Percentiles rank a stretch among this genome's conserved stretches.
phyloP scores from a whole-genome alignment of 2,329 filamentous ascomycete genomes.

The Penicillium sp. region DNA sequence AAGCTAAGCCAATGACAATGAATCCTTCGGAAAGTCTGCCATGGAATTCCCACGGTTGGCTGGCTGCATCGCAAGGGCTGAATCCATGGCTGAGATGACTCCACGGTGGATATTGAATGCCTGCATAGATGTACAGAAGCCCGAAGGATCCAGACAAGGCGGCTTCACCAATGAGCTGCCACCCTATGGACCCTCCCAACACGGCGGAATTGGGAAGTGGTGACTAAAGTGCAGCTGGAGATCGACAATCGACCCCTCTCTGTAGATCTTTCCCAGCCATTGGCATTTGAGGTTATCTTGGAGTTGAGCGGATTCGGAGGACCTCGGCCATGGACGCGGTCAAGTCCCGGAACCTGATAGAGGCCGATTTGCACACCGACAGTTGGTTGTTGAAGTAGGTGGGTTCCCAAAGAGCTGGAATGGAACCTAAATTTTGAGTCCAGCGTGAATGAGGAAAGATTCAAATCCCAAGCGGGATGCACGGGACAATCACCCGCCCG shows the following conservation, averaged over 20 bases:
- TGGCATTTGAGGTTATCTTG: neutral
- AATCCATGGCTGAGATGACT: conserved; percentile 5
- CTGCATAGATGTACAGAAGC: neutral
- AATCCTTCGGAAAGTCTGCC: neutral
- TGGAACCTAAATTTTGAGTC: neutral
- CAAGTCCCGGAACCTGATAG: neutral
- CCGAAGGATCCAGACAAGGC: neutral
- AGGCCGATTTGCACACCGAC: neutral
- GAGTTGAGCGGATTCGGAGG: neutral
- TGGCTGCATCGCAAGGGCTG: conserved; percentile 1
- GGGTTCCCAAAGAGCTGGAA: neutral
- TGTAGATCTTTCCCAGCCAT: neutral
- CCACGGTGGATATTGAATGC: conserved; percentile 8
- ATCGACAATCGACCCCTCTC: conserved; percentile 7
- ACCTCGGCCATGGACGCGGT: neutral
- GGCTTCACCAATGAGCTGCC: conserved; percentile 3
- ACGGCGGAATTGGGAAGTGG: conserved; percentile 5
- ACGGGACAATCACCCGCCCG: neutral
- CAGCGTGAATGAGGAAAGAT: neutral
- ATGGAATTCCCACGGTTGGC: conserved; percentile 8
- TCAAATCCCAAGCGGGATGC: neutral
- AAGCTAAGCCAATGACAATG: neutral
- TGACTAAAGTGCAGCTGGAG: conserved; percentile 7
- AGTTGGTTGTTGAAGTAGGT: neutral
- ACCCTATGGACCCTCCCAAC: conserved; percentile 4